Conservation (phyloP, 1,284 basidiomycete genomes). For the Takashimella koratensis region DNA sequence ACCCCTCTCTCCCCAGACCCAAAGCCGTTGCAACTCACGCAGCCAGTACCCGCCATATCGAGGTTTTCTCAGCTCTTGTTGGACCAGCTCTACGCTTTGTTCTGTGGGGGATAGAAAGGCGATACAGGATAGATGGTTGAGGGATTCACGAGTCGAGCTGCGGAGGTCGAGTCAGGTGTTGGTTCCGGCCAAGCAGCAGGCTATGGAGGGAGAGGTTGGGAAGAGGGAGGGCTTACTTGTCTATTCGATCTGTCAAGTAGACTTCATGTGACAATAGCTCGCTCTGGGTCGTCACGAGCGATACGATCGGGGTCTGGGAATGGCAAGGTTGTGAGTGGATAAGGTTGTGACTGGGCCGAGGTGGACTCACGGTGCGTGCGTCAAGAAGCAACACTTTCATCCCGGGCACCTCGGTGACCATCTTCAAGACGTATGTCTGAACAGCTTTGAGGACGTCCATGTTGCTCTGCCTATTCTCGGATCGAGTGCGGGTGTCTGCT, state of each 20-base stretch:
- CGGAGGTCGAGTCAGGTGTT: neutral
- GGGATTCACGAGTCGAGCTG: constrained; percentile 69
- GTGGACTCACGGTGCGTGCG: constrained; percentile 80
- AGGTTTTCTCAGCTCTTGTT: constrained; percentile 79
- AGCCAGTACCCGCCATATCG: constrained; percentile 96
- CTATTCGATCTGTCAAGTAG: constrained; percentile 95
- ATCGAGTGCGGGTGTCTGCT: too few relatives aligned
- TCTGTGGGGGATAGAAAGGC: constrained; percentile 83
- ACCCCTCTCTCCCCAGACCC: constrained; percentile 5
- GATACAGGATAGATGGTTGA: constrained; percentile 95
- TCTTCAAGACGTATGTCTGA: constrained; percentile 86
- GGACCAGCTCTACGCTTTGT: constrained; percentile 75
- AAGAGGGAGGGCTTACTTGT: constrained; percentile 72
- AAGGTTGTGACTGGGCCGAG: too few relatives aligned
- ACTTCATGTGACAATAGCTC: constrained; percentile 93
- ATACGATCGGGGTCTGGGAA: constrained; percentile 89
- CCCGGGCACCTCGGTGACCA: constrained; percentile 76
- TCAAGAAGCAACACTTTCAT: constrained; percentile 99
- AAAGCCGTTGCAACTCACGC: constrained; percentile 64
- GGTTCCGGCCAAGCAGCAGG: neutral
- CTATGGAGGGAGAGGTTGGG: neutral
- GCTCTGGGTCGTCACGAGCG: constrained; percentile 90
- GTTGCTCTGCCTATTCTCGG: constrained; percentile 8
- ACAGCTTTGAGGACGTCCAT: constrained; percentile 98
- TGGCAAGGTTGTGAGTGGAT: constrained; percentile 9